phyloP scores from a whole-genome alignment of 768 basidiomycete species.

The Naganishia vishniacii region DNA sequence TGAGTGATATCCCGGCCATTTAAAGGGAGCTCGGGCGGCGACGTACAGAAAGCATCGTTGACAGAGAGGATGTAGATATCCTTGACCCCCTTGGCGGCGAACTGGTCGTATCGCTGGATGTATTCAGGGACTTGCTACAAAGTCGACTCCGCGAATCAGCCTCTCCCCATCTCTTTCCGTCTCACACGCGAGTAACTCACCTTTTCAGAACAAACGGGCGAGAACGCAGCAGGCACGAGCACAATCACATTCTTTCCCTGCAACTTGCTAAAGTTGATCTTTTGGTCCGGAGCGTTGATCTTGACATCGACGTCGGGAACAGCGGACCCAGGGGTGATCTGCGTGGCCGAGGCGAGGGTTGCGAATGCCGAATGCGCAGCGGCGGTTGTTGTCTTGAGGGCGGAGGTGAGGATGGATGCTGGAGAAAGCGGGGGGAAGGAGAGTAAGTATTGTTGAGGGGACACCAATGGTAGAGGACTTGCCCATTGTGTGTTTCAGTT shows the following conservation, averaged over 20 bases:
- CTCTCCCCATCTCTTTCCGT: neutral
- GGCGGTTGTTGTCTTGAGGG: slow-evolving; percentile 53
- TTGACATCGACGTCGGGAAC: slow-evolving; percentile 59
- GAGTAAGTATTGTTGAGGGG: neutral
- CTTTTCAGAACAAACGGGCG: slow-evolving; percentile 29
- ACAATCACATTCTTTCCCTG: slow-evolving; percentile 51
- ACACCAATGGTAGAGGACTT: neutral
- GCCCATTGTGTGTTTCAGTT: neutral
- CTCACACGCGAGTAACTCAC: slow-evolving; percentile 32
- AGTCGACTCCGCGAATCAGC: neutral
- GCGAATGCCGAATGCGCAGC: slow-evolving; percentile 58
- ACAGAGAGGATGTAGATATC: slow-evolving; percentile 64
- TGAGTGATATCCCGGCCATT: too few species aligned
- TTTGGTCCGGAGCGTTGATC: slow-evolving; percentile 55
- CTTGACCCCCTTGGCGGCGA: slow-evolving; percentile 70
- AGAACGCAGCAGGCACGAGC: slow-evolving; percentile 63
- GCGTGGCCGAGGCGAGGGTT: slow-evolving; percentile 53
- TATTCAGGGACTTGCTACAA: slow-evolving; percentile 56
- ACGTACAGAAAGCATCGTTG: slow-evolving; percentile 63
- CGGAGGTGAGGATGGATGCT: slow-evolving; percentile 53
- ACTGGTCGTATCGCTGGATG: slow-evolving; percentile 62
- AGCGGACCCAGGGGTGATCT: slow-evolving; percentile 52
- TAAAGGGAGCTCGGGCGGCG: too few species aligned
- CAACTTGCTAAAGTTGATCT: slow-evolving; percentile 44
- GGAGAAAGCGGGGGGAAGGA: neutral